Evolutionary conservation across 208 protist species (phyloP), one percentile per base, ranked within the genome.

Genomic region (Crithidia mellificae): DNA sequence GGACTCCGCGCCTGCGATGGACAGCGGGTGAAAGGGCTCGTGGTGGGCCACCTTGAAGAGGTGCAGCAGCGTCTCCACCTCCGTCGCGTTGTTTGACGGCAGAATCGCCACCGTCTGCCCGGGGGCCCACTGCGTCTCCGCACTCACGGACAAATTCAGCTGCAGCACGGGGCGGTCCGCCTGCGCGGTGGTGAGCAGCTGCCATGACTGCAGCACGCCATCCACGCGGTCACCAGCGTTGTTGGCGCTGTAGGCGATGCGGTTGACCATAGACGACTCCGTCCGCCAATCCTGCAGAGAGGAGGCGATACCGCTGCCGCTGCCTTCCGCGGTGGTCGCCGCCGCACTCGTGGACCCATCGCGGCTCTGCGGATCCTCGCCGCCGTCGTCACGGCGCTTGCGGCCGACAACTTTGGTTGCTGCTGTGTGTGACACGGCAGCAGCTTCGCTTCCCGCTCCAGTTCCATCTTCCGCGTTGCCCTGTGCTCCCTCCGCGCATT

Each of bases 81-180:
- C 44, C 0, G 25, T 54, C 12, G 50, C 11, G 34, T 72, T 68
- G 55, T 93, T 93, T 0, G 68, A 56, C 17, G 84, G 84, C 22
- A 84, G 44, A 19, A 93, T 54, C 17, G 73, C 52, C 27, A 93
- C 75, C 1, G 83, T 74, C 62, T 93, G 84, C 14, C 88, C 88
- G 3, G 88, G 85, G 4, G 27, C 5, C 84, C 84, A 93, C 39
- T 73, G 52, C 51, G 68, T 68, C 30, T 68, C 74, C 1, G 20
- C 29, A 11, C 39, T 52, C 17, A 85, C 79, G 0, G 32, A 44
- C 6, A 88, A 46, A 52, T 80, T 59, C 27, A 88, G 53, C 34
- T 83, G 74, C n/a, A 85, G 17, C 36, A 85, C 77, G 4, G 58
- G 47, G 4, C 62, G 25, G 11, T 69, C 52, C 9, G 47, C 70